phyloP scores from a whole-genome alignment of 208 protist genomes.

The Acanthamoeba royreba region DNA sequence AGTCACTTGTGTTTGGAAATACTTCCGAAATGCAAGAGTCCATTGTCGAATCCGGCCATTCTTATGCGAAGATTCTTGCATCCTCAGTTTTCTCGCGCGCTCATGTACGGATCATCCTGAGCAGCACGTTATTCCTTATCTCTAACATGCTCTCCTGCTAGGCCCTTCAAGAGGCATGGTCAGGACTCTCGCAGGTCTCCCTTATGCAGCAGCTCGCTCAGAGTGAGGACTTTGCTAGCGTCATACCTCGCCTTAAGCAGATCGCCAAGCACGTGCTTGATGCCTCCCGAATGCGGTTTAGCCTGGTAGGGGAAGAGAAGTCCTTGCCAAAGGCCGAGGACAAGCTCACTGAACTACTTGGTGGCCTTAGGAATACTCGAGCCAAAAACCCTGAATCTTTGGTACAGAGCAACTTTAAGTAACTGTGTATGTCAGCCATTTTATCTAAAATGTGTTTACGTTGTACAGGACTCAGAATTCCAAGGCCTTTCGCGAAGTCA shows the following conservation, averaged over 20 bases:
- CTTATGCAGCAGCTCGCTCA: slow-evolving; percentile 42
- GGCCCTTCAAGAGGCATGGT: slow-evolving; percentile 35
- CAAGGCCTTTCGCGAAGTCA: background rate
- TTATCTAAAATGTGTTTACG: background rate
- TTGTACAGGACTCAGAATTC: background rate
- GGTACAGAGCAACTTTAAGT: too few relatives aligned
- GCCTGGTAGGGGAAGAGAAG: slow-evolving; percentile 10
- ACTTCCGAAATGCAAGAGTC: slow-evolving; percentile 47
- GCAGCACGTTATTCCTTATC: too few relatives aligned
- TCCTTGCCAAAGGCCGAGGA: background rate
- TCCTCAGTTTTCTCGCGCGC: slow-evolving; percentile 29
- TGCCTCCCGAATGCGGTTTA: slow-evolving; percentile 15
- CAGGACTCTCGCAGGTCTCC: slow-evolving; percentile 11
- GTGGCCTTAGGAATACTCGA: too few relatives aligned
- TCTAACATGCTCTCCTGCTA: background rate
- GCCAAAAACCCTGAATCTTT: too few relatives aligned
- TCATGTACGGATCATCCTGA: background rate
- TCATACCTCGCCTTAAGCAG: slow-evolving; percentile 3
- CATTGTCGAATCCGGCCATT: slow-evolving; percentile 26
- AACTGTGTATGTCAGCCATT: background rate
- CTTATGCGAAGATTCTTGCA: background rate
- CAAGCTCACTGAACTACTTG: background rate
- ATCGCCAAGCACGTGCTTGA: slow-evolving; percentile 38
- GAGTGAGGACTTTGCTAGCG: background rate
- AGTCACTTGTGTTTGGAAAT: slow-evolving; percentile 27